phyloP scores from a whole-genome alignment of 352 stramenopile genomes.

The Globisporangium iwayamae region DNA sequence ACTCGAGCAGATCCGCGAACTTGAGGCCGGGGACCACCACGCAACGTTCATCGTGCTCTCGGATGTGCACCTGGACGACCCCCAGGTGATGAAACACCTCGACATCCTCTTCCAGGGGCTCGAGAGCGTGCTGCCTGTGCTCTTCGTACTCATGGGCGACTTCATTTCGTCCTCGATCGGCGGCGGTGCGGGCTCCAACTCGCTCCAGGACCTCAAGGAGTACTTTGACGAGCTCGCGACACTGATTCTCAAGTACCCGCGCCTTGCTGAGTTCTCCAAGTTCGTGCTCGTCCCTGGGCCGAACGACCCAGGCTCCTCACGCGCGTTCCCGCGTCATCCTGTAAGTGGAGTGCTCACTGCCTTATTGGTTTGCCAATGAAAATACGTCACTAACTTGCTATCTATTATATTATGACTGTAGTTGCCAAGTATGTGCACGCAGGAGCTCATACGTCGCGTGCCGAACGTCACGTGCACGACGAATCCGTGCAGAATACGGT shows the following conservation, averaged over 20 bases:
- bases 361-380: too few species aligned
- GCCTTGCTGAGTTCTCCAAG: conserved; percentile 74
- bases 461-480: conserved; percentile 82
- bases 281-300: conserved; percentile 93
- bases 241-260: conserved; percentile 86
- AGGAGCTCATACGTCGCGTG: conserved; percentile 61
- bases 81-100: conserved; percentile 86
- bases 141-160: conserved; percentile 95
- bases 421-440: conserved; percentile 67
- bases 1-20: conserved; percentile 66
- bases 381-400: too few species aligned
- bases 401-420: conserved; percentile 17
- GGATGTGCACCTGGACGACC: conserved; percentile 92
- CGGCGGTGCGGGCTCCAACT: conserved; percentile 57
- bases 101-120: conserved; percentile 88
- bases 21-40: conserved; percentile 82
- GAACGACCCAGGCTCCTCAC: conserved; percentile 85
- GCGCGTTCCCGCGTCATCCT: conserved; percentile 76
- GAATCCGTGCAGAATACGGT: conserved; percentile 92
- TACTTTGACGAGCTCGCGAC: conserved; percentile 88
- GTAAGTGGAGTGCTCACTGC: conserved; percentile 21
- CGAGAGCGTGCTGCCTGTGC: conserved; percentile 58
- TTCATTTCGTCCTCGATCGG: conserved; percentile 86
- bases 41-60: conserved; percentile 92
- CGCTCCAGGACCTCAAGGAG: conserved; percentile 79